Conservation (phyloP, 768 basidiomycete species). For the Amylocystis lapponica region DNA sequence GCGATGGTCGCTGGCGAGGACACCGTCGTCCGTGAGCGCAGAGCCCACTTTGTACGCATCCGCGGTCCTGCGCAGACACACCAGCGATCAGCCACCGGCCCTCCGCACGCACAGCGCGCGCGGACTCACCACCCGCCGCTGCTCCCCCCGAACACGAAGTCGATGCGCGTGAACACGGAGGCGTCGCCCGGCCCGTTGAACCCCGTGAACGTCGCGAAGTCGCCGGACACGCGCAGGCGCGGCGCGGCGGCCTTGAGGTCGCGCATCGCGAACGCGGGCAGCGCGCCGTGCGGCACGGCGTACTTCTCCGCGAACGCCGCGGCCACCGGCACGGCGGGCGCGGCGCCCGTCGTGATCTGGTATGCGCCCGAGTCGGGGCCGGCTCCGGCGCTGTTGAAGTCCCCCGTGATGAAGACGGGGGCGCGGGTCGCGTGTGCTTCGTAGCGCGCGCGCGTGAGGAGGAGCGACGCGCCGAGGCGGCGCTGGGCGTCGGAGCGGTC, state of each 20-base stretch:
- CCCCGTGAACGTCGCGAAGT: constrained; percentile 49
- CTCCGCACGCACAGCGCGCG: no score
- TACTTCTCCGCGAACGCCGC: constrained; percentile 38
- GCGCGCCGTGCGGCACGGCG: constrained; percentile 26
- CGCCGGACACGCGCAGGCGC: constrained; percentile 35
- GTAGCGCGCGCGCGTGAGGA: constrained; percentile 43
- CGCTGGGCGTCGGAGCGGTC: constrained; percentile 48
- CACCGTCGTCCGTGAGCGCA: constrained; percentile 43
- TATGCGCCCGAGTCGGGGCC: constrained; percentile 46
- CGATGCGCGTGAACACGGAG: constrained; percentile 36
- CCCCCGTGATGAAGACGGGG: constrained; percentile 46
- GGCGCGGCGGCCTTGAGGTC: constrained; percentile 41
- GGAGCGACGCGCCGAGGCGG: constrained; percentile 44
- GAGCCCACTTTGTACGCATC: constrained; percentile 34
- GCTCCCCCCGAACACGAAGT: constrained; percentile 48
- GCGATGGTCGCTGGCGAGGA: constrained; percentile 51
- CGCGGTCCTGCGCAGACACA: constrained; percentile 27
- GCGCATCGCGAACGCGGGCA: constrained; percentile 34
- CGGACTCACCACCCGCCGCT: constrained; percentile 40
- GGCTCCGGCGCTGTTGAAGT: constrained; percentile 47
- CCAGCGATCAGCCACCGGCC: no score
- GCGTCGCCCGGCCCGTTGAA: constrained; percentile 38
- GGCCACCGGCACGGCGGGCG: constrained; percentile 36
- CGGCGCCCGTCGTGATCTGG: constrained; percentile 40
- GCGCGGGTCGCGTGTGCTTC: constrained; percentile 36